Percentiles rank a stretch among this genome's conserved stretches.
These are phyloP conservation scores for Sphenostylis stenocarpa DNA, from an alignment of 306 rosid genomes.

Conservation along the genomic window DNA sequence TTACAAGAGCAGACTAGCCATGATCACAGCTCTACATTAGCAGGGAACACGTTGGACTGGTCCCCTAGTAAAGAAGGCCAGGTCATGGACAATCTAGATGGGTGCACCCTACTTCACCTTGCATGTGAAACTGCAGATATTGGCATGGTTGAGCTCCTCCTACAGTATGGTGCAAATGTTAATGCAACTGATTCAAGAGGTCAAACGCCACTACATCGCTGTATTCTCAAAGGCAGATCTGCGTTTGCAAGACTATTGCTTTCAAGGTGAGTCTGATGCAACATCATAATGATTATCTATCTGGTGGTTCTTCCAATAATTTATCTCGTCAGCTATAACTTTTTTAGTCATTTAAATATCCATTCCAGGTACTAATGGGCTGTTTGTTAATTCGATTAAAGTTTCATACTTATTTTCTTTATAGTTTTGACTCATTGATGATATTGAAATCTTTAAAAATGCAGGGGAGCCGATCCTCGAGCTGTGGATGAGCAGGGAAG, in stretches of 20 bases:
- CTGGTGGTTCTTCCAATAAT: conserved; percentile 5
- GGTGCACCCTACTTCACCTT: conserved; percentile 87
- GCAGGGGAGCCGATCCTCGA: conserved; percentile 95
- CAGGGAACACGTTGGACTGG: conserved; percentile 72
- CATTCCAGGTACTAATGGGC: background rate
- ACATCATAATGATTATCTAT: conserved; percentile 10
- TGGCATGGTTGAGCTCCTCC: conserved; percentile 94
- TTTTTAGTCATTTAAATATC: background rate
- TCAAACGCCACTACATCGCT: conserved; percentile 80
- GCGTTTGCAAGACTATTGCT: conserved; percentile 67
- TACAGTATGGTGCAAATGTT: conserved; percentile 89
- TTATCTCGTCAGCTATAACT: conserved; percentile 1
- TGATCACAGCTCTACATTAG: conserved; percentile 53
- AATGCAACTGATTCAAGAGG: conserved; percentile 78
- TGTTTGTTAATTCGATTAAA: background rate
- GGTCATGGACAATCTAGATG: conserved; percentile 64
- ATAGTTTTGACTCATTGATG: background rate
- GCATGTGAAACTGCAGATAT: conserved; percentile 96
- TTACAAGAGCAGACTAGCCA: conserved; percentile 74
- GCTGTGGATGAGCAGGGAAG: conserved; percentile 82
- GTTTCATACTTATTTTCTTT: conserved; percentile 2
- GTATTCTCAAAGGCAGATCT: conserved; percentile 69
- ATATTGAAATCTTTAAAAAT: conserved; percentile 31
- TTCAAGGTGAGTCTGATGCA: conserved; percentile 61
- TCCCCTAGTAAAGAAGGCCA: conserved; percentile 70